phyloP scores from a whole-genome alignment of 2,329 filamentous ascomycete genomes.

The Lasiodiplodia gonubiensis region DNA sequence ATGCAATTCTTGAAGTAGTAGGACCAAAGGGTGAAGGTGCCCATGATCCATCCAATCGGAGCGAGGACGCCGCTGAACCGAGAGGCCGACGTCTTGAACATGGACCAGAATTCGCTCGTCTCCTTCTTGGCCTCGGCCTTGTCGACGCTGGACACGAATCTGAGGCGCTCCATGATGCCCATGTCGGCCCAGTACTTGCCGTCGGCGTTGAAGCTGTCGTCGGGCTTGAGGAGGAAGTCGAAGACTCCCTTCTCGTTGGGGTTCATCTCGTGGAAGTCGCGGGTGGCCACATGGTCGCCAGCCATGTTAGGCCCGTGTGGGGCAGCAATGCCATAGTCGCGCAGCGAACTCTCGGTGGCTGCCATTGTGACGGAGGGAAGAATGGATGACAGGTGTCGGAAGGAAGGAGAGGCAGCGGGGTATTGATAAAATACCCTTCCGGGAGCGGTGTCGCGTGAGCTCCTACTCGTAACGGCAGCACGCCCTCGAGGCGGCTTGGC shows the following conservation, averaged over 20 bases:
- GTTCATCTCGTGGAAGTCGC: slow-evolving; percentile 57
- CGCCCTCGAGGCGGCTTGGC: slow-evolving; percentile 11
- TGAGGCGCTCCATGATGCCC: slow-evolving; percentile 69
- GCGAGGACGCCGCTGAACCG: slow-evolving; percentile 23
- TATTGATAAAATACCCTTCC: slow-evolving; percentile 14
- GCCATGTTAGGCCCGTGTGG: slow-evolving; percentile 56
- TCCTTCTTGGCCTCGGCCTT: slow-evolving; percentile 72
- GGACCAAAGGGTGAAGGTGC: slow-evolving; percentile 61
- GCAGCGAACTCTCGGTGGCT: slow-evolving; percentile 41
- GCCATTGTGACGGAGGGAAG: not conserved
- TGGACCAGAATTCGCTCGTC: slow-evolving; percentile 68
- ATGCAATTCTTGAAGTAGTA: slow-evolving; percentile 93
- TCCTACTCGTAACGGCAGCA: slow-evolving; percentile 19
- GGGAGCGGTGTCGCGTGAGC: slow-evolving; percentile 19
- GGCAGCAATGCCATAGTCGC: slow-evolving; percentile 55
- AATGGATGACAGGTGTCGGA: not conserved
- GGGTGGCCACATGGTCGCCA: slow-evolving; percentile 52
- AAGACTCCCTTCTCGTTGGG: slow-evolving; percentile 69
- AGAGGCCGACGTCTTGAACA: slow-evolving; percentile 78
- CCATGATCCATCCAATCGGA: slow-evolving; percentile 25
- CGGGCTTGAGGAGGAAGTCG: slow-evolving; percentile 79
- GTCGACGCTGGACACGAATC: slow-evolving; percentile 79
- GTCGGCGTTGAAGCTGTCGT: slow-evolving; percentile 82
- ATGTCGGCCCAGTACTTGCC: slow-evolving; percentile 95
- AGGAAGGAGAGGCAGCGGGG: not conserved